phyloP scores from a whole-genome alignment of 352 stramenopile genomes.

The Pythium grandisporangium region DNA sequence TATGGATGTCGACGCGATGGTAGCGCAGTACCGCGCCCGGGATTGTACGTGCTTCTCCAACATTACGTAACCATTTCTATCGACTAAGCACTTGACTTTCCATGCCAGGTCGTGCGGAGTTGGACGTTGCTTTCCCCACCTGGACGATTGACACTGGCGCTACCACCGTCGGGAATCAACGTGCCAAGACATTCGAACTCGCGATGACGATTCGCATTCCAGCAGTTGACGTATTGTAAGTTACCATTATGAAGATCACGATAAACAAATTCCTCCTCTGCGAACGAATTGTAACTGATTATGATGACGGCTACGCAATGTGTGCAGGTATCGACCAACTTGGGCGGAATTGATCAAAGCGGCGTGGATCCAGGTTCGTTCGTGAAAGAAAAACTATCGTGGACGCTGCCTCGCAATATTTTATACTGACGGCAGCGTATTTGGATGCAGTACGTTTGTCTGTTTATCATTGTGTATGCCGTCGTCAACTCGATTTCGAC shows the following conservation, averaged over 20 bases:
- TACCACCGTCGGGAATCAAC: background rate
- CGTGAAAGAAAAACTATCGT: background rate
- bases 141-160: conserved; percentile 25
- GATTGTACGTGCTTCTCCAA: conserved; percentile 24
- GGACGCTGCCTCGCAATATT: background rate
- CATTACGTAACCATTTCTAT: background rate
- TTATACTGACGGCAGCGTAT: background rate
- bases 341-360: conserved; percentile 56
- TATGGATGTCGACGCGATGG: conserved; percentile 21
- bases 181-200: conserved; percentile 19
- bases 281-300: background rate
- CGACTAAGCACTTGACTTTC: background rate
- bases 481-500: conserved; percentile 4
- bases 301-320: no score
- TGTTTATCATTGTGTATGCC: conserved; percentile 12
- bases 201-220: conserved; percentile 33
- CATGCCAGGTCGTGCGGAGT: conserved; percentile 22
- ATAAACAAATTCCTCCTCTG: background rate
- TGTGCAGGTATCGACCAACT: conserved; percentile 37
- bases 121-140: conserved; percentile 24
- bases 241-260: background rate
- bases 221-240: conserved; percentile 1
- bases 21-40: conserved; percentile 26
- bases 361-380: conserved; percentile 72
- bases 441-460: conserved; percentile 8